A percentile compares a stretch with the other conserved stretches of the same genome.
Evolutionary conservation across 192 early-diverging fungal species (phyloP).

Genomic region (Oehlia diaphana): DNA sequence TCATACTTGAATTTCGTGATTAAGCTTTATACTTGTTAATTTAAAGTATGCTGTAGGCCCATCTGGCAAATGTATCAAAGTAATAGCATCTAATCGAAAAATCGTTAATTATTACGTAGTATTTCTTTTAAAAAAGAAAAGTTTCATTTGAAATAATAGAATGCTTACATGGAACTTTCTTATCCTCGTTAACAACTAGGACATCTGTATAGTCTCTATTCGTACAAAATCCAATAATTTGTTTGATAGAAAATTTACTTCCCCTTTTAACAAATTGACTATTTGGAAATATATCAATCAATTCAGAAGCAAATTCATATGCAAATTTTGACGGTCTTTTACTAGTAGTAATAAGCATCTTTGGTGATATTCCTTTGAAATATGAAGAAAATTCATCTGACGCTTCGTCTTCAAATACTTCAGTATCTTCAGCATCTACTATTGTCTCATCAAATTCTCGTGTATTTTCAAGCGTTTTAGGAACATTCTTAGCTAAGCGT

Average conservation of each 20-base stretch:
- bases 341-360: conserved; percentile 91
- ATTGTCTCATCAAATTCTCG: conserved; percentile 93
- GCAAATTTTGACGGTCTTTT: conserved; percentile 51
- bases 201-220: conserved; percentile 92
- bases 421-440: conserved; percentile 72
- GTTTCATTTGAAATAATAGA: neutral
- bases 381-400: conserved; percentile 86
- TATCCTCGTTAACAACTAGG: conserved; percentile 92
- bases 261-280: conserved; percentile 87
- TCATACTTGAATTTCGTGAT: conserved; percentile 65
- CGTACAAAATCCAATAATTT: conserved; percentile 88
- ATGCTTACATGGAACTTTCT: conserved; percentile 79
- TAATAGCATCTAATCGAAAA: conserved; percentile 65
- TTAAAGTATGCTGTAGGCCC: conserved; percentile 98
- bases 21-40: conserved; percentile 76
- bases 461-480: conserved; percentile 88
- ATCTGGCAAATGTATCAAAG: conserved; percentile 91
- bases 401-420: conserved; percentile 82
- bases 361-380: conserved; percentile 83
- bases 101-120: neutral
- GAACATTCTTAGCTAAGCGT: conserved; percentile 87
- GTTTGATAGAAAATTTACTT: conserved; percentile 81
- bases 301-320: conserved; percentile 88
- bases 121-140: conserved; percentile 2
- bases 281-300: conserved; percentile 87